A percentile compares a stretch with the other conserved stretches of the same genome.
These are phyloP conservation scores for Aureobasidium sp. DNA, from an alignment of 2,329 filamentous ascomycete species.

Conservation along the genomic window DNA sequence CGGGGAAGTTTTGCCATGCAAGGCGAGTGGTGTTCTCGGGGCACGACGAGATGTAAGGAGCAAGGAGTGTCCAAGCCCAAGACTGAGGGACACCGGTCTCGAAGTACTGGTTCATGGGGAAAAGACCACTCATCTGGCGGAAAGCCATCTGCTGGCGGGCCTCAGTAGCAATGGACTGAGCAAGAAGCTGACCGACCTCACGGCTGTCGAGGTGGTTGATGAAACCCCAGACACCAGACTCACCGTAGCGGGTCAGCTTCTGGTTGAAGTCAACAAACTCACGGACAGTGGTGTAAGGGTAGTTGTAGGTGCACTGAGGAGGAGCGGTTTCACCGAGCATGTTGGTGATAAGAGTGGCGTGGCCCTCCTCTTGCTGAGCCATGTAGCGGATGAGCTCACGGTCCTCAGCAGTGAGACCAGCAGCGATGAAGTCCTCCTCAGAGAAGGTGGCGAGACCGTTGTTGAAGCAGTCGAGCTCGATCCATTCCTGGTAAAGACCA, in stretches of 20 bases:
- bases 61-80: slow-evolving; percentile 75
- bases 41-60: slow-evolving; percentile 72
- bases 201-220: slow-evolving; percentile 68
- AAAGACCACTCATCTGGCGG: slow-evolving; percentile 70
- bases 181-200: slow-evolving; percentile 61
- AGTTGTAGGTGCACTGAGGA: slow-evolving; percentile 71
- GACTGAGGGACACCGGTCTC: slow-evolving; percentile 71
- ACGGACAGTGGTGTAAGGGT: slow-evolving; percentile 63
- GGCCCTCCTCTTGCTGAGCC: slow-evolving; percentile 67
- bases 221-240: slow-evolving; percentile 74
- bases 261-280: slow-evolving; percentile 80
- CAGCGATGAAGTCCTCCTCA: slow-evolving; percentile 57
- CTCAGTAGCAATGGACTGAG: slow-evolving; percentile 70
- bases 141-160: slow-evolving; percentile 79
- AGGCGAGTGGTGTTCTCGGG: slow-evolving; percentile 64
- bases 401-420: slow-evolving; percentile 60
- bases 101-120: slow-evolving; percentile 79
- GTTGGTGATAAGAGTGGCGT: slow-evolving; percentile 68
- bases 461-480: slow-evolving; percentile 76
- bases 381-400: slow-evolving; percentile 66
- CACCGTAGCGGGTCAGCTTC: slow-evolving; percentile 74
- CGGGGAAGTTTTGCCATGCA: slow-evolving; percentile 78
- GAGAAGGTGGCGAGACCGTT: slow-evolving; percentile 63
- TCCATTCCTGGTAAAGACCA: slow-evolving; percentile 73
- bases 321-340: slow-evolving; percentile 66